Base-by-base conservation (phyloP, 2,329 filamentous ascomycete genomes). In the Clonostachys rhizophaga region DNA sequence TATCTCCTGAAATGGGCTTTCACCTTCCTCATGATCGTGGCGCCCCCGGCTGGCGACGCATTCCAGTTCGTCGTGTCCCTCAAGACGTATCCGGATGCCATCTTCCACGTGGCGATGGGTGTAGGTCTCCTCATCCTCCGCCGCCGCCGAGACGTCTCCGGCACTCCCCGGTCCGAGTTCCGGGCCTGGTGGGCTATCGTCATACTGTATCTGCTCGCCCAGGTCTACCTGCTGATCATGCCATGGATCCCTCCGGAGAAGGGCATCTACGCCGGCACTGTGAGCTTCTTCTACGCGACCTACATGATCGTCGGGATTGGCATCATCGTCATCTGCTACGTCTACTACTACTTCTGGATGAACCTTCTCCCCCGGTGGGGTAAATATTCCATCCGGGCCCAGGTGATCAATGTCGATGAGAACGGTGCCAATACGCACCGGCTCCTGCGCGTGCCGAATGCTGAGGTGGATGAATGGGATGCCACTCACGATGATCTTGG, bases 61-160 rank as follows among this genome's bases (percentile, higher is more conserved):
- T 90, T 89, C 62, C 83, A 79, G 9, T 87, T 90, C 55, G 88
- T 89, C 30, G 67, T 88, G 0, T 84, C 89, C 42, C 80, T 89
- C 0, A 84, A 89, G 55, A 83, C 81, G 0, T 89, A 88, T 53
- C 78, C 84, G 0, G 80, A 71, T 0, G 79, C 86, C 49, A 68
- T 88, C 14, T 75, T 84, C 47, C 73, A 73, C 0, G 58, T 87
- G 2, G 78, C 80, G 1, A 67, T 81, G 0, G 77, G 77, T 0
- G 53, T 74, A 6, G 84, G 84, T 0, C 66, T 88, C 0, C 54
- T 88, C 0, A 76, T 79, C 62, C 67, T 90, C 6, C 76, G 86
- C 0, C 76, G 72, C 50, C 70, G 79, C 12, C 83, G 83, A 2
- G 74, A 84, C 45, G 66, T 86, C 1, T 62, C 79, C 5, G 71